Conservation (phyloP, 2,329 filamentous ascomycete species). For the Penicillium vulpinum region DNA sequence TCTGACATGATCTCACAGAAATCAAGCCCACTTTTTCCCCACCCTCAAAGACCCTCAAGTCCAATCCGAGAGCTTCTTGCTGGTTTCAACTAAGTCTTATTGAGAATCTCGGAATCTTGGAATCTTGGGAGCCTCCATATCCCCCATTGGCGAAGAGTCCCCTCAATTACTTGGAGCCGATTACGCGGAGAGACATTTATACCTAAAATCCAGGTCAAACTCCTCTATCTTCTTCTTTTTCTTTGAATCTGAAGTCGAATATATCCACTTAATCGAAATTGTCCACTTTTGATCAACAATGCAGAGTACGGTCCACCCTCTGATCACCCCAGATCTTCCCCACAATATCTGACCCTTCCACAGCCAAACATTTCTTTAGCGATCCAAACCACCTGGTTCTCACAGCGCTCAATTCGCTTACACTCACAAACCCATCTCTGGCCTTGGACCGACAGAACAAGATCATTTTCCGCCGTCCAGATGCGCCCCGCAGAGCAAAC, state of each 20-base stretch:
- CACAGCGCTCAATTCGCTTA: conserved; percentile 72
- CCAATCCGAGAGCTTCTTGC: conserved; percentile 15
- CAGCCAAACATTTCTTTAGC: conserved; percentile 82
- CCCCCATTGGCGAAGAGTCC: not conserved
- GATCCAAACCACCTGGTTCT: conserved; percentile 77
- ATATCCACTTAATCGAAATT: not conserved
- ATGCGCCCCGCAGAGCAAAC: conserved; percentile 45
- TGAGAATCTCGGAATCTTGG: not conserved
- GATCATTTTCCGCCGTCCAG: conserved; percentile 73
- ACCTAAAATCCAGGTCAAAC: not conserved
- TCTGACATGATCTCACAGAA: conserved; percentile 10
- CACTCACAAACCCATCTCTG: conserved; percentile 79
- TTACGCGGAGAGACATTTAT: not conserved
- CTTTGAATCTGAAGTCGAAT: not conserved
- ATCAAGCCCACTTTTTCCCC: conserved; percentile 37
- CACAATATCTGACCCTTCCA: conserved; percentile 9
- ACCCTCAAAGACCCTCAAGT: conserved; percentile 16
- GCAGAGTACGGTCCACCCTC: conserved; percentile 36
- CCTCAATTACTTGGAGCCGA: not conserved
- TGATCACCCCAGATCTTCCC: not conserved
- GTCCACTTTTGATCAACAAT: conserved; percentile 27
- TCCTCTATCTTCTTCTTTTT: too few relatives aligned
- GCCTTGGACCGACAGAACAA: conserved; percentile 79
- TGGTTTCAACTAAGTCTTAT: conserved; percentile 1
- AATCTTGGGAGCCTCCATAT: not conserved